Conservation (phyloP, 495 filamentous ascomycete species). For the Glarea lozoyensis region DNA sequence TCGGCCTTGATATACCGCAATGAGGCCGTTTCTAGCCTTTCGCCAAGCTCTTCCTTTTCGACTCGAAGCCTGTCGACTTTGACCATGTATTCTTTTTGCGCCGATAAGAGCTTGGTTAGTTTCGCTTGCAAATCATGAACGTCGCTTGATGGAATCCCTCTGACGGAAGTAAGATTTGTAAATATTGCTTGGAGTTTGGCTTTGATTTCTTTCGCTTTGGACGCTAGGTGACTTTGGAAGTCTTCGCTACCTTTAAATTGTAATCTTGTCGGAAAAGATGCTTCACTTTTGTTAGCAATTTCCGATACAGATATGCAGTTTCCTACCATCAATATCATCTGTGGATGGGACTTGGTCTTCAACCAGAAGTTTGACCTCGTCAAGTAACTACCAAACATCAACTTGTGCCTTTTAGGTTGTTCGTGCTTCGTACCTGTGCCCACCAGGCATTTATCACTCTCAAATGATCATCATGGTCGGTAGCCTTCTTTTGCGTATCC, state of each 20-base stretch:
- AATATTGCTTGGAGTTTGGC: constrained; percentile 33
- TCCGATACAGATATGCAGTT: constrained; percentile 16
- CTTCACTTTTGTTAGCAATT: constrained; percentile 18
- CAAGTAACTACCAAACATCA: constrained; percentile 71
- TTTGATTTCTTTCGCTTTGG: constrained; percentile 40
- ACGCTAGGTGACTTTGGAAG: constrained; percentile 69
- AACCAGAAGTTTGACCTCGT: constrained; percentile 70
- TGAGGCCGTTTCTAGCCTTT: constrained; percentile 76
- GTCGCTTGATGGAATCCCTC: constrained; percentile 48
- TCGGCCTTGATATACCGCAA: constrained; percentile 90
- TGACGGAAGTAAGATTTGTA: constrained; percentile 26
- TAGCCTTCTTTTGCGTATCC: constrained; percentile 63
- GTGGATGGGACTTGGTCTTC: constrained; percentile 32
- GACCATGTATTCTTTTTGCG: constrained; percentile 69
- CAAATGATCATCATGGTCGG: constrained; percentile 84
- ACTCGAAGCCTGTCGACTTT: constrained; percentile 66
- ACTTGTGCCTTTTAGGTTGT: no score
- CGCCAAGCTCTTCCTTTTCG: constrained; percentile 76
- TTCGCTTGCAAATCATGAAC: constrained; percentile 62
- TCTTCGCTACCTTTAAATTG: constrained; percentile 56
- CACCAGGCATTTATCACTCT: constrained; percentile 88
- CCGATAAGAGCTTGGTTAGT: constrained; percentile 62
- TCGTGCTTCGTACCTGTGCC: constrained; percentile 70
- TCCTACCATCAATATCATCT: constrained; percentile 44
- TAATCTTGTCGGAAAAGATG: constrained; percentile 50